Evolutionary conservation across 2,329 filamentous ascomycete genomes (phyloP).

Genomic region (Calonectria crousiana): DNA sequence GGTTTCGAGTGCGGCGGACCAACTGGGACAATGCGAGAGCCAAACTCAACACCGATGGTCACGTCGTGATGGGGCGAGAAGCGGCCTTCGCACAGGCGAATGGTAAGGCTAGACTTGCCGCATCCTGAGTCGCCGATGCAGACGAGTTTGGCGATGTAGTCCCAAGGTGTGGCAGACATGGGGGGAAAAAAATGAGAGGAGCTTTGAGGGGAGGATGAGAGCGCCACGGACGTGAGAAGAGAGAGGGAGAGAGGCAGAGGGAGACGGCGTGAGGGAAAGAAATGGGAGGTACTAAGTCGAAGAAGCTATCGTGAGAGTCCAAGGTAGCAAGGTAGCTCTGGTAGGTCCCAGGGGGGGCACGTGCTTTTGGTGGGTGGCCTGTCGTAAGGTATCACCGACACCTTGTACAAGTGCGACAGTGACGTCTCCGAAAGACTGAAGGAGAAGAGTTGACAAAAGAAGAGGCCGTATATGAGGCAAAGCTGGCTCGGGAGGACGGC

Average conservation of each 20-base stretch:
- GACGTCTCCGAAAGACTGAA: not conserved
- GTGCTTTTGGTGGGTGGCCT: conserved; percentile 22
- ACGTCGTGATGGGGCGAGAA: conserved; percentile 96
- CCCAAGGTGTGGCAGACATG: conserved; percentile 83
- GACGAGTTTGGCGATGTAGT: conserved; percentile 99
- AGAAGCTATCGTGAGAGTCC: conserved; percentile 8
- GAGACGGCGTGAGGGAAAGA: not conserved
- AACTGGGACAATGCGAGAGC: conserved; percentile 91
- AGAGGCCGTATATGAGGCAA: not conserved
- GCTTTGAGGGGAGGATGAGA: conserved; percentile 1
- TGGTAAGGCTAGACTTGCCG: conserved; percentile 93
- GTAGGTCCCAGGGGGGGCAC: conserved; percentile 15
- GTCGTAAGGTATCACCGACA: not conserved
- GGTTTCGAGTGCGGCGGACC: conserved; percentile 79
- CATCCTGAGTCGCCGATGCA: conserved; percentile 97
- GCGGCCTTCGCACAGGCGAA: conserved; percentile 95
- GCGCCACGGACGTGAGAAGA: not conserved
- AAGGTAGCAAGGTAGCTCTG: conserved; percentile 4
- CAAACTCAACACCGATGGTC: conserved; percentile 97
- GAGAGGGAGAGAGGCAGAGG: not conserved
- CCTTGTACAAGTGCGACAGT: conserved; percentile 9
- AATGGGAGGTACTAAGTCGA: not conserved
- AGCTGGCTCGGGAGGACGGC: not conserved
- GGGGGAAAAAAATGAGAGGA: conserved; percentile 27
- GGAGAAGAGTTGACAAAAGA: not conserved